Evolutionary conservation across 441 rosid species (phyloP).

Genomic region (Populus hybrid): DNA sequence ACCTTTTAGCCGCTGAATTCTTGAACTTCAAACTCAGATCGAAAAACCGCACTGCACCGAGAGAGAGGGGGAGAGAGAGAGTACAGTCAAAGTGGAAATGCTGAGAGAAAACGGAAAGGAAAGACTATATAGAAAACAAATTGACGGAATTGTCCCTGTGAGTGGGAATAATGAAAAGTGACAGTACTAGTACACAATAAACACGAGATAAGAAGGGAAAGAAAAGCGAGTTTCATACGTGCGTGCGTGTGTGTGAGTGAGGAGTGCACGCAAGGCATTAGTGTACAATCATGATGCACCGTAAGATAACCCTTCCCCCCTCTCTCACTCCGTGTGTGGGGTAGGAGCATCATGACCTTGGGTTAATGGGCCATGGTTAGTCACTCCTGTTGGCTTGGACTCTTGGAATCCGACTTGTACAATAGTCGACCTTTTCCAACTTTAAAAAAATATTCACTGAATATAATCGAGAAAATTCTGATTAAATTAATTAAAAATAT

Average conservation of each 20-base stretch:
- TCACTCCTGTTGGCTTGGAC: background rate
- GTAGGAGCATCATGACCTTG: slow-evolving; percentile 9
- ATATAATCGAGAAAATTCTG: too few species aligned
- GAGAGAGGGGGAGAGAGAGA: background rate
- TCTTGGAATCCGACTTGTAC: background rate
- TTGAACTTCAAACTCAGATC: slow-evolving; percentile 1
- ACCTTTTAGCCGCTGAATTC: background rate
- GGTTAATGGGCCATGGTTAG: background rate
- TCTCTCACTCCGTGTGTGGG: slow-evolving; percentile 28
- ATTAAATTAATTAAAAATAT: too few species aligned
- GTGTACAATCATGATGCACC: slow-evolving; percentile 49
- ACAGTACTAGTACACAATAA: background rate
- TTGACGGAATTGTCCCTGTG: slow-evolving; percentile 50
- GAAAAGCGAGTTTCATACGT: slow-evolving; percentile 19
- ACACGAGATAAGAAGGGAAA: background rate
- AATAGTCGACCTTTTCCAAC: too few species aligned
- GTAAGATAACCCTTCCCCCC: slow-evolving; percentile 11
- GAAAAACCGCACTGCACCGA: background rate
- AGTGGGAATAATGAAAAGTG: background rate
- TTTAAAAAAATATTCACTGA: too few species aligned
- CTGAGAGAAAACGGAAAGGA: slow-evolving; percentile 21
- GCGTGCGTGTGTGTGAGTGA: slow-evolving; percentile 39
- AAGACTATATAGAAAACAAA: slow-evolving; percentile 36
- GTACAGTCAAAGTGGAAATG: slow-evolving; percentile 31
- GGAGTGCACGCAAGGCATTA: slow-evolving; percentile 48